Base-by-base conservation (phyloP, 192 early-diverging fungal species). In the Coemansia sp. region DNA sequence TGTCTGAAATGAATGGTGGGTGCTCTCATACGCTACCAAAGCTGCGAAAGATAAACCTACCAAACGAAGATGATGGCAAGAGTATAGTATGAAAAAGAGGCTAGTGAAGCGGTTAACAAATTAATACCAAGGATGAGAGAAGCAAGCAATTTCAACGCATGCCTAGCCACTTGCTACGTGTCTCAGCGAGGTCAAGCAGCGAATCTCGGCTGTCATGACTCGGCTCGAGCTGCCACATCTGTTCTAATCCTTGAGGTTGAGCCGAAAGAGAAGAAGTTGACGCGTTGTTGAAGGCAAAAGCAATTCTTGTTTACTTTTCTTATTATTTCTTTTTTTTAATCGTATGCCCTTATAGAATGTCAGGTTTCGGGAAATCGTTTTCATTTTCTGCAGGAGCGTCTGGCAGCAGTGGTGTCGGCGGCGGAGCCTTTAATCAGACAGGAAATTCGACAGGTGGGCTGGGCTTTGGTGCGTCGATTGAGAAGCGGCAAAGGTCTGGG, bases 401-500 rank as follows among this genome's bases (percentile, higher is more conserved):
- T 33, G 56, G 43, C 37, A 26, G 42, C 30, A 30, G 18, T 13
- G 32, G 39, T 19, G 52, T 58, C 34, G 48, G 60, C 14, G 67
- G 67, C 58, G 64, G 70, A 36, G 51, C 27, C 27, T 58, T 56
- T 27, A 63, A 58, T 51, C 60, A 60, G 51, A 27, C 60, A 15
- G 25, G 53, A 4, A 47, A 53, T 32, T 13, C 60, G 18, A 14
- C 59, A 1, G 37, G 45, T 0, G 49, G 42, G 11, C 36, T 56
- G 15, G 53, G 60, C 3, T 75, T 75, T 53, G 71, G 71, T 3
- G 60, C 60, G 2, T 32, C 65, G 25, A 52, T 33, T 47, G 71
- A 68, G 36, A 75, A 75, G 53, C 41, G 71, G 25, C 60, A 59
- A 47, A 53, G 71, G 11, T 57, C 71, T 3, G 71, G 65, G 6